phyloP scores from a whole-genome alignment of 176 grass and related monocot genomes.

The Carex scoparia region DNA sequence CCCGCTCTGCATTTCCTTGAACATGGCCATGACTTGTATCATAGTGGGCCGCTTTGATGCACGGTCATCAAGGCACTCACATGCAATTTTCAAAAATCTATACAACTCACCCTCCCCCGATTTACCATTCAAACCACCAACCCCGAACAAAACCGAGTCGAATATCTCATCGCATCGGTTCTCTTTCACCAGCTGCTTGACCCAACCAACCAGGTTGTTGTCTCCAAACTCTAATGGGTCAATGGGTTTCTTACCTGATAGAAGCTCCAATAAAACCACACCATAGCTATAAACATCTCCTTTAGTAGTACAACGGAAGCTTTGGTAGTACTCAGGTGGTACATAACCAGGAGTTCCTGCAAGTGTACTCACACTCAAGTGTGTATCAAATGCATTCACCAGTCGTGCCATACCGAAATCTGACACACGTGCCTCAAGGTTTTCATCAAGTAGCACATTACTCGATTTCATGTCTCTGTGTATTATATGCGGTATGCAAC shows the following conservation, averaged over 20 bases:
- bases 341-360: constrained; percentile 94
- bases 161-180: constrained; percentile 66
- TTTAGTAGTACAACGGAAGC: constrained; percentile 90
- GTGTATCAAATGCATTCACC: constrained; percentile 77
- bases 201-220: constrained; percentile 92
- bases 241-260: constrained; percentile 91
- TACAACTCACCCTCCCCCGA: constrained; percentile 63
- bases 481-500: constrained; percentile 96
- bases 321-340: constrained; percentile 95
- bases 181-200: constrained; percentile 89
- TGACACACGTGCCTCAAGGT: constrained; percentile 70
- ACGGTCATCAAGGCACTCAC: constrained; percentile 76
- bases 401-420: constrained; percentile 94
- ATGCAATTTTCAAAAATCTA: constrained; percentile 80
- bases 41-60: constrained; percentile 68
- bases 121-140: constrained; percentile 1
- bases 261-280: constrained; percentile 87
- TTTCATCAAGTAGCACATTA: constrained; percentile 83
- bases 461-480: constrained; percentile 98
- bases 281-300: constrained; percentile 97
- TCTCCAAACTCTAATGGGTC: constrained; percentile 77
- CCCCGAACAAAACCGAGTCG: constrained; percentile 42
- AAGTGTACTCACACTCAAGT: constrained; percentile 91
- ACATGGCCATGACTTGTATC: constrained; percentile 99
- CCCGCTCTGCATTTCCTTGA: constrained; percentile 81